Conservation (phyloP, 306 rosid genomes). For the Vigna angularis region DNA sequence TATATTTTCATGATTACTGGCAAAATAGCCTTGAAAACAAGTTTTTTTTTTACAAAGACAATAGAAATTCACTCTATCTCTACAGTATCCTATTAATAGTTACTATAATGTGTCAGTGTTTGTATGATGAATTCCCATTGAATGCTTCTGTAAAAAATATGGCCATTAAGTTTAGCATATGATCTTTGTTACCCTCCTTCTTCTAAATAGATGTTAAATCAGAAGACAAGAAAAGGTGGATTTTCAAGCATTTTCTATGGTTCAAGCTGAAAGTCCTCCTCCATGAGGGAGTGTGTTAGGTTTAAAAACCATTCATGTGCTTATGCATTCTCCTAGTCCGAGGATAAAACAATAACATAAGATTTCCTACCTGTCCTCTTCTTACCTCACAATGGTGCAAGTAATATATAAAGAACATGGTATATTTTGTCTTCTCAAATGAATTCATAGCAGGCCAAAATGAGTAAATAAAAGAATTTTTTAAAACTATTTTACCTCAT, state of each 20-base stretch:
- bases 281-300: neutral
- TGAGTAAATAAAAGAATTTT: constrained; percentile 6
- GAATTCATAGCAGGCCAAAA: neutral
- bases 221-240: neutral
- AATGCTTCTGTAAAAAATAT: neutral
- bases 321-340: neutral
- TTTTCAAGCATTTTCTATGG: neutral
- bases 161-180: neutral
- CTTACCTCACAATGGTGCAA: neutral
- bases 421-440: neutral
- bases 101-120: neutral
- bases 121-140: neutral
- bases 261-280: neutral
- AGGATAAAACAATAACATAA: neutral
- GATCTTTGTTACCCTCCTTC: neutral
- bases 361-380: neutral
- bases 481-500: neutral
- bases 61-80: neutral
- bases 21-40: neutral
- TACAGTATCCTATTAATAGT: neutral
- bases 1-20: neutral
- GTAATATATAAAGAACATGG: neutral
- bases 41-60: neutral
- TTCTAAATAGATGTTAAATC: neutral
- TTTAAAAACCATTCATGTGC: neutral